These are phyloP conservation scores for Synchytrium microbalum DNA, from an alignment of 371 early-diverging fungal species.

Conservation along the genomic window DNA sequence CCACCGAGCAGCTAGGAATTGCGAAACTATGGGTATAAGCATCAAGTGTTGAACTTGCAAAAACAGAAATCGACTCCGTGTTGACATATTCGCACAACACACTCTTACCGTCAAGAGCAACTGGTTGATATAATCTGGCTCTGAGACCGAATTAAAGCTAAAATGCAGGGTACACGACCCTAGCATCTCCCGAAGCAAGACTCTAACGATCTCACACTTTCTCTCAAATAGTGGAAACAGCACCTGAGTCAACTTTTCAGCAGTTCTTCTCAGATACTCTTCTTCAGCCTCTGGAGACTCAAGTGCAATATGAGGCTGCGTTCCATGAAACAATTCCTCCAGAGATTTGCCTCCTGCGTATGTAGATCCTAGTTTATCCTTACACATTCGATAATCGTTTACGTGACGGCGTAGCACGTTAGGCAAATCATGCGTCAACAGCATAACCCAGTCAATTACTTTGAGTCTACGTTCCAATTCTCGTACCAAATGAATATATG, in stretches of 20 bases:
- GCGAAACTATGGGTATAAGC: too few species aligned
- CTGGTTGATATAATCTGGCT: conserved; percentile 23
- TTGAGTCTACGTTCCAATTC: conserved; percentile 17
- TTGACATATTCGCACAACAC: too few species aligned
- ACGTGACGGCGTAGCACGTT: conserved; percentile 18
- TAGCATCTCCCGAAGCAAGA: conserved; percentile 21
- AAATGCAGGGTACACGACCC: conserved; percentile 8
- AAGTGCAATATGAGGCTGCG: conserved; percentile 26
- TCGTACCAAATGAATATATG: conserved; percentile 2
- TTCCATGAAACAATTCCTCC: conserved; percentile 23
- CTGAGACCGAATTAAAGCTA: conserved; percentile 11
- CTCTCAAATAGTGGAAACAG: conserved; percentile 20
- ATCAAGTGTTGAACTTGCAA: too few species aligned
- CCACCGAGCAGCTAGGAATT: not conserved
- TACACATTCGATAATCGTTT: conserved; percentile 17
- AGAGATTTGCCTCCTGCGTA: conserved; percentile 22
- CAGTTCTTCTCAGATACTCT: conserved; percentile 21
- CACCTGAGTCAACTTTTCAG: conserved; percentile 15
- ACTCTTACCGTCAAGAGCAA: conserved; percentile 13
- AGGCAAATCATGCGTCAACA: conserved; percentile 18
- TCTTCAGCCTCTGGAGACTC: conserved; percentile 13
- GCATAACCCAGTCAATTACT: conserved; percentile 18
- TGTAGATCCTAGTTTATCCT: conserved; percentile 20
- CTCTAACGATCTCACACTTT: conserved; percentile 14
- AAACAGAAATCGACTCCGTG: too few species aligned